Conservation (phyloP, 2,329 filamentous ascomycete genomes). For the Trichoderma sp. region DNA sequence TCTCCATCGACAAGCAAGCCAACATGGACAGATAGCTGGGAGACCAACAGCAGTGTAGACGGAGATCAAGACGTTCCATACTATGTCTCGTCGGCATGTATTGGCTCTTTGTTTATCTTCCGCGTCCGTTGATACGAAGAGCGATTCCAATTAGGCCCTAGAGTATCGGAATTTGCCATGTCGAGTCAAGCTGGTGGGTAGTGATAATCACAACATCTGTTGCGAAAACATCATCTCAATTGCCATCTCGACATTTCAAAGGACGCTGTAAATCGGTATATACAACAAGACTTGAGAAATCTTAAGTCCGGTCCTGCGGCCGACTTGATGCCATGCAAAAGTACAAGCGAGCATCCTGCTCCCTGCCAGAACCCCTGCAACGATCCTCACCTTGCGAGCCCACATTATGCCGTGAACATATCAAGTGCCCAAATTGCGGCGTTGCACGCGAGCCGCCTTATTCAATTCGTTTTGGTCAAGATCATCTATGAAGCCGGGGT, state of each 20-base stretch:
- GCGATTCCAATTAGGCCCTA: too few relatives aligned
- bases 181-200: too few relatives aligned
- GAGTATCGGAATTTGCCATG: too few relatives aligned
- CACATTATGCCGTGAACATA: neutral
- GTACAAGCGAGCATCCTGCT: too few relatives aligned
- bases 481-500: constrained; percentile 19
- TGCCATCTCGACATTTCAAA: too few relatives aligned
- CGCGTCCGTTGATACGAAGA: too few relatives aligned
- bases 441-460: neutral
- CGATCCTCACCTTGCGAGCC: neutral
- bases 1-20: neutral
- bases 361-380: neutral
- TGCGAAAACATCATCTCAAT: too few relatives aligned
- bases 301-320: neutral
- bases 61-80: too few relatives aligned
- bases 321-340: neutral
- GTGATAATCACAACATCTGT: too few relatives aligned
- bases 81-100: too few relatives aligned
- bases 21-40: neutral
- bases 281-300: neutral
- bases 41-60: neutral
- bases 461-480: constrained; percentile 2
- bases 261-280: neutral
- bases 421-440: constrained; percentile 1
- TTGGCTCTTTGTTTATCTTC: too few relatives aligned